Percentiles rank a stretch among this genome's conserved stretches.
These are phyloP conservation scores for Hansfordia pulvinata DNA, from an alignment of 2,329 filamentous ascomycete species.

Conservation along the genomic window DNA sequence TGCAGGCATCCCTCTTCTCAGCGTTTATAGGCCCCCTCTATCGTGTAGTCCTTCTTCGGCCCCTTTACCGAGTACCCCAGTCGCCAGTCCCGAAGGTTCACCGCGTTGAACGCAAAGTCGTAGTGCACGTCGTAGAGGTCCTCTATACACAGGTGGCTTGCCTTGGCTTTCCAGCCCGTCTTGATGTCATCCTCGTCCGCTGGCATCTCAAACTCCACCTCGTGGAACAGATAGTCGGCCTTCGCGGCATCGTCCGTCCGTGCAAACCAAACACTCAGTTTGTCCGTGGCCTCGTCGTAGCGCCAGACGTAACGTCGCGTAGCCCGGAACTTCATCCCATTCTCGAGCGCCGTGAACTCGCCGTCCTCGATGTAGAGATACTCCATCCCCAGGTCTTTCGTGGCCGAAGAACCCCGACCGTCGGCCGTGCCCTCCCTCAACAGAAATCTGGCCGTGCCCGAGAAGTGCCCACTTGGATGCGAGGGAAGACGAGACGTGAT, in stretches of 20 bases:
- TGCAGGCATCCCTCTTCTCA: too few relatives aligned
- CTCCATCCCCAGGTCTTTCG: conserved; percentile 31
- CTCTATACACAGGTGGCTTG: conserved; percentile 56
- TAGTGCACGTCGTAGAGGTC: conserved; percentile 62
- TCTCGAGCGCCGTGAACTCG: conserved; percentile 43
- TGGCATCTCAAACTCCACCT: conserved; percentile 45
- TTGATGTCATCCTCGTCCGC: conserved; percentile 10
- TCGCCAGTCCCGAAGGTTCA: conserved; percentile 42
- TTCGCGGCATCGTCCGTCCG: conserved; percentile 45
- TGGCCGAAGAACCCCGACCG: conserved; percentile 19
- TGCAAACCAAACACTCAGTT: conserved; percentile 61
- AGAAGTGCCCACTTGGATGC: conserved; percentile 51
- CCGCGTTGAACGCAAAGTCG: conserved; percentile 47
- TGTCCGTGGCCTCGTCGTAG: conserved; percentile 46
- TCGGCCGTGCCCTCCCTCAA: conserved; percentile 45
- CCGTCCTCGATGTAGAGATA: conserved; percentile 60
- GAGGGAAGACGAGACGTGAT: conserved; percentile 38
- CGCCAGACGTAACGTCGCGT: conserved; percentile 60
- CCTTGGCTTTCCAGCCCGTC: conserved; percentile 47
- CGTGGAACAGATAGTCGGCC: conserved; percentile 64
- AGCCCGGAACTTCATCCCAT: conserved; percentile 42
- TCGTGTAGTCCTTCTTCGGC: conserved; percentile 61
- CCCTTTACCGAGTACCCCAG: conserved; percentile 55
- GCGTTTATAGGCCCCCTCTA: conserved; percentile 37
- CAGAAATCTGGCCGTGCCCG: conserved; percentile 50